Base-by-base conservation (phyloP, 352 stramenopile genomes). In the Phytophthora vignae region DNA sequence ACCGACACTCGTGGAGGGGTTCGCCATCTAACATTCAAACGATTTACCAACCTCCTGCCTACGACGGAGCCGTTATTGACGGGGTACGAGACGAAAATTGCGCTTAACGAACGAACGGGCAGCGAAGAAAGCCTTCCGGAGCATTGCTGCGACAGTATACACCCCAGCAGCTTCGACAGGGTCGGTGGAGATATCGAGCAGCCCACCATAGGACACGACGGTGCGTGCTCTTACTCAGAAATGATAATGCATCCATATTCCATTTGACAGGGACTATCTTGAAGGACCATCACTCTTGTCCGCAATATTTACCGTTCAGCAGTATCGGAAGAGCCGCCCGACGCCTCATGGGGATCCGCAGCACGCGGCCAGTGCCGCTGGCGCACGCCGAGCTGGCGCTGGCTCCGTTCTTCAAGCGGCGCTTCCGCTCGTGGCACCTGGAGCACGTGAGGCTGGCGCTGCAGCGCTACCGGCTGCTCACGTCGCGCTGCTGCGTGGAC, bases 371-470 rank as follows among this genome's bases (percentile, higher is more conserved):
- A 56, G 38, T 85, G 71, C 81, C 82, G 40, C 70, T 76, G 49
- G 79, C 79, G 17, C 64, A 67, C 15, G 71, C 69, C 3, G 81
- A 87, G 72, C 64, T 90, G 65, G 75, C 76, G 44, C 64, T 90
- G 58, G 73, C 67, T 36, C 71, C 82, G 49, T 82, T 85, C 54
- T 83, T 92, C 66, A 73, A 79, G 64, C 67, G 73, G 8, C 77
- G 81, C 48, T 85, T 90, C 55, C 83, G 79, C 54, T 78, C 79
- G 48, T 92, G 84, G 84, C 79, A 87, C 58, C 57, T 92, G 22
- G 74, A 86, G 38, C 83, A 89, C 52, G 77, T 90, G 25, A 55
- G 73, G 36, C 73, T 92, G 31, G 82, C 75, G 15, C 63, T 88
- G 52, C 73, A 81, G 66, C 81, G 84, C 33, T 91, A 89, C 67